Conservation (phyloP, 2,329 filamentous ascomycete species). For the Emergomyces pasteurianus region DNA sequence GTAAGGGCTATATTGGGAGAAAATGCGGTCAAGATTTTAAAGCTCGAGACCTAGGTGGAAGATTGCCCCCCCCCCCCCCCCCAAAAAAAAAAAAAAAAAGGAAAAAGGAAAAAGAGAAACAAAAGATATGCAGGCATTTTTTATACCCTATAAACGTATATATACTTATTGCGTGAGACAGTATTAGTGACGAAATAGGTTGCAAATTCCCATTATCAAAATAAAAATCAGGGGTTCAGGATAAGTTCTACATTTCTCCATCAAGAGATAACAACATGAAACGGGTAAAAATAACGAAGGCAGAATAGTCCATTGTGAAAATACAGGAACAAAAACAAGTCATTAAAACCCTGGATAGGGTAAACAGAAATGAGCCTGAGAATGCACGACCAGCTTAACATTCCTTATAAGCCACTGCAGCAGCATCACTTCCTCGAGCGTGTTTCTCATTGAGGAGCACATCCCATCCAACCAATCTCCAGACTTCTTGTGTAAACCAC, state of each 20-base stretch:
- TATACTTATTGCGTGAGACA: not conserved
- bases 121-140: not conserved
- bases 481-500: constrained; percentile 46
- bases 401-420: not conserved
- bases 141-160: not conserved
- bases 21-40: constrained; percentile 33
- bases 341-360: not conserved
- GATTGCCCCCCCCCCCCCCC: no score
- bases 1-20: constrained; percentile 30
- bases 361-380: not conserved
- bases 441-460: constrained; percentile 21
- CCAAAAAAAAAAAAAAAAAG: not conserved
- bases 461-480: constrained; percentile 48
- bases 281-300: not conserved
- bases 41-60: constrained; percentile 16
- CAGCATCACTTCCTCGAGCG: not conserved
- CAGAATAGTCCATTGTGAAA: no score
- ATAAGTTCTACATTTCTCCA: not conserved
- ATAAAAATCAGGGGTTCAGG: not conserved
- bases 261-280: not conserved
- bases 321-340: not conserved
- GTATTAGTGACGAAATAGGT: not conserved
- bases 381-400: not conserved
- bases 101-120: no score
- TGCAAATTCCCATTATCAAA: not conserved